These are phyloP conservation scores for Boletus bicolor DNA, from an alignment of 768 basidiomycete genomes.

Conservation along the genomic window DNA sequence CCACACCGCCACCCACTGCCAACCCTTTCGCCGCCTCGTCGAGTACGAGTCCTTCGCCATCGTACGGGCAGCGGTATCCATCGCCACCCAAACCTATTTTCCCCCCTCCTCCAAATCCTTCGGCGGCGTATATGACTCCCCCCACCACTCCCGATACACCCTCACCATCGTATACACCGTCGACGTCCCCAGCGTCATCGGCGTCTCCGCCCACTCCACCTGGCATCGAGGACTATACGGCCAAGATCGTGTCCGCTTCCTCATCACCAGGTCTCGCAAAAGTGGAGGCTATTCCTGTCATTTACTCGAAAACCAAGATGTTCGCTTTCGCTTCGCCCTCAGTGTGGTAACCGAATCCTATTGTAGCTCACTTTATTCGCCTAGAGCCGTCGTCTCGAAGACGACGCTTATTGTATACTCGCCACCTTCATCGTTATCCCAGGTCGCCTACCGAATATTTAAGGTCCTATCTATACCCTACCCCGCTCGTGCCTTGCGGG, in stretches of 20 bases:
- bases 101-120: conserved; percentile 12
- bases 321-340: conserved; percentile 62
- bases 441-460: conserved; percentile 25
- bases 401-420: conserved; percentile 24
- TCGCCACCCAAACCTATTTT: conserved; percentile 32
- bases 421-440: conserved; percentile 8
- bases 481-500: conserved; percentile 11
- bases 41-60: conserved; percentile 28
- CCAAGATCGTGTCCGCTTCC: conserved; percentile 44
- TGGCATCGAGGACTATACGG: conserved; percentile 47
- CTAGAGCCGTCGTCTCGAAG: conserved; percentile 32
- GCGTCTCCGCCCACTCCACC: conserved; percentile 59
- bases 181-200: conserved; percentile 59
- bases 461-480: conserved; percentile 35
- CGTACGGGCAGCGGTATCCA: conserved; percentile 28
- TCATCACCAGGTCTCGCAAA: conserved; percentile 33
- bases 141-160: conserved; percentile 53
- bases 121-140: conserved; percentile 25
- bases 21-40: conserved; percentile 35
- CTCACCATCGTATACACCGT: conserved; percentile 45
- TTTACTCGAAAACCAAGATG: conserved; percentile 53
- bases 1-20: conserved; percentile 38
- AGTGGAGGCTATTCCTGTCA: conserved; percentile 22
- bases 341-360: conserved; percentile 46
- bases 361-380: conserved; percentile 23